A percentile compares a stretch with the other conserved stretches of the same genome.
Evolutionary conservation across 2,329 filamentous ascomycete genomes (phyloP).

Genomic region (Phialocephala subalpina): DNA sequence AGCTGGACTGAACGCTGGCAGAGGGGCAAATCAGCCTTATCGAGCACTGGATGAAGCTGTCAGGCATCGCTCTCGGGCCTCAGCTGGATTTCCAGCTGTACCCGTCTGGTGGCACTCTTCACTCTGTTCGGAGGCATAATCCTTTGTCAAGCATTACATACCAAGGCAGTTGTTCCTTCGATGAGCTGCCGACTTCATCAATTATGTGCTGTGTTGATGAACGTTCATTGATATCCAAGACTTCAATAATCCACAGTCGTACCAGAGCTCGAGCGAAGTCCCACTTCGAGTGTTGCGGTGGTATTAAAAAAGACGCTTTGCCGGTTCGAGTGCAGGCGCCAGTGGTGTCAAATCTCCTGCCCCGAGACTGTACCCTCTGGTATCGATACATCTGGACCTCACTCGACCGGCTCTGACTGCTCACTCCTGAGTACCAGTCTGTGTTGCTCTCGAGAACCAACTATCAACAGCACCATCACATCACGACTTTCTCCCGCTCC

Average conservation of each 20-base stretch:
- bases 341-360: not conserved
- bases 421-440: not conserved
- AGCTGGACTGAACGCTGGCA: constrained; percentile 8
- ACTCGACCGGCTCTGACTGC: not conserved
- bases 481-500: not conserved
- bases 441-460: not conserved
- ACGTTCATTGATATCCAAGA: constrained; percentile 7
- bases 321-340: not conserved
- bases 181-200: not conserved
- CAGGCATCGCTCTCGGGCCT: constrained; percentile 4
- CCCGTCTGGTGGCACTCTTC: not conserved
- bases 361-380: not conserved
- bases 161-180: not conserved
- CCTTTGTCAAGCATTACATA: constrained; percentile 5
- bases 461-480: not conserved
- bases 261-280: not conserved
- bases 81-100: constrained; percentile 8
- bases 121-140: not conserved
- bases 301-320: not conserved
- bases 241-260: not conserved
- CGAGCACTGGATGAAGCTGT: constrained; percentile 5
- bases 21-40: constrained; percentile 11
- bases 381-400: not conserved
- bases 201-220: not conserved
- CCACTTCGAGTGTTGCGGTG: not conserved